These are phyloP conservation scores for Pythium monospermum DNA, from an alignment of 352 stramenopile species.

Conservation along the genomic window DNA sequence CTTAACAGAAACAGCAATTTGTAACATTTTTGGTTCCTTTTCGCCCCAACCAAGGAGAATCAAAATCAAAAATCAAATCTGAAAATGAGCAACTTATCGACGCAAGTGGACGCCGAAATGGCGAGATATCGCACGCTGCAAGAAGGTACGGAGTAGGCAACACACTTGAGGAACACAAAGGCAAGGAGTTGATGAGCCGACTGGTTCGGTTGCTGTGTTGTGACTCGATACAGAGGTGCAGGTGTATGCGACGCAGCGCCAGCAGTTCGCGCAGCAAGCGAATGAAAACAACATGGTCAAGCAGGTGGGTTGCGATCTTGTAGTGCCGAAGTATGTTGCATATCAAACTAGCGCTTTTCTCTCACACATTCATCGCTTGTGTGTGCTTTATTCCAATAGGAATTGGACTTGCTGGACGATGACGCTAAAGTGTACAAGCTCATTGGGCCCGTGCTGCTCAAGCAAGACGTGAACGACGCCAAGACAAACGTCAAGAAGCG, in stretches of 20 bases:
- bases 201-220: neutral
- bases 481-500: conserved; percentile 94
- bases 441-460: conserved; percentile 93
- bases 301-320: conserved; percentile 30
- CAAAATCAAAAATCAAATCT: conserved; percentile 5
- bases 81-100: conserved; percentile 43
- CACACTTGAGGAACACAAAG: neutral
- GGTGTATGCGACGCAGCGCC: conserved; percentile 79
- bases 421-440: conserved; percentile 93
- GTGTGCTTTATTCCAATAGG: conserved; percentile 19
- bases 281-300: conserved; percentile 98
- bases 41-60: neutral
- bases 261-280: conserved; percentile 89
- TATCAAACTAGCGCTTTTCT: neutral
- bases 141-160: conserved; percentile 53
- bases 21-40: neutral
- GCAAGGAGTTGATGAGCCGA: neutral
- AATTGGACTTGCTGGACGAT: conserved; percentile 84
- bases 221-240: conserved; percentile 56
- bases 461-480: conserved; percentile 92
- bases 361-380: too few relatives aligned
- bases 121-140: conserved; percentile 89
- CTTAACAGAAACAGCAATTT: neutral
- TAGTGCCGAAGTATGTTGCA: neutral
- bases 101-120: conserved; percentile 87